A percentile compares a stretch with the other conserved stretches of the same genome.
phyloP scores from a whole-genome alignment of 805 yeast genomes.

The Cyberlindnera mississippiensis region DNA sequence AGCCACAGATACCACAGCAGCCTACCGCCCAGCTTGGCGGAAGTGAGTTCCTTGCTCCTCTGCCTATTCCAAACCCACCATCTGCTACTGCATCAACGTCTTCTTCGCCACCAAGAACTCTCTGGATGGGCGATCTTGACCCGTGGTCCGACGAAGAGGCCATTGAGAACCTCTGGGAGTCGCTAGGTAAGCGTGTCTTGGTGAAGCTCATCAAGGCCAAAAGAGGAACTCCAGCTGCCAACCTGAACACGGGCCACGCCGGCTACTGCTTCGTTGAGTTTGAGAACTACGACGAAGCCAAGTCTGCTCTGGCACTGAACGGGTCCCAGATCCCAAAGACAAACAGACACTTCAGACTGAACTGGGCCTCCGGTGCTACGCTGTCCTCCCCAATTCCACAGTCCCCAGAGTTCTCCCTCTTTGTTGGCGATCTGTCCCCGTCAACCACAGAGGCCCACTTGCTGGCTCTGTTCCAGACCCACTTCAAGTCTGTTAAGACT shows the following conservation, averaged over 20 bases:
- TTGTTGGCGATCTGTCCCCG: constrained; percentile 81
- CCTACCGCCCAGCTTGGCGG: constrained; percentile 25
- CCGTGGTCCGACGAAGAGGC: constrained; percentile 72
- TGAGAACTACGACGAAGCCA: constrained; percentile 63
- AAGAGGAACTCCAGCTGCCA: constrained; percentile 35
- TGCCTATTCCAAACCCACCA: constrained; percentile 50
- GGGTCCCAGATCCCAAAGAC: constrained; percentile 61
- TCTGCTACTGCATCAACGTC: constrained; percentile 41
- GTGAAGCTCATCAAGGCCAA: constrained; percentile 63
- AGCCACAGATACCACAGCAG: constrained; percentile 8
- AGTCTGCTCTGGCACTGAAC: constrained; percentile 60
- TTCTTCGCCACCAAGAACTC: constrained; percentile 56
- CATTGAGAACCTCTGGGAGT: constrained; percentile 55
- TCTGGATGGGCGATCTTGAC: constrained; percentile 89
- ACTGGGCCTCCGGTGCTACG: constrained; percentile 86
- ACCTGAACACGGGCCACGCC: constrained; percentile 37
- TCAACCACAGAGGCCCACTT: constrained; percentile 78
- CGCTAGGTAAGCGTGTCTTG: constrained; percentile 49
- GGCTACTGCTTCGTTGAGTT: constrained; percentile 83
- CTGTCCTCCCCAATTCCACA: constrained; percentile 65
- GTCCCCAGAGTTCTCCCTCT: constrained; percentile 71
- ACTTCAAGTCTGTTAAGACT: constrained; percentile 64
- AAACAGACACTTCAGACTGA: constrained; percentile 64
- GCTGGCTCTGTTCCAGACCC: constrained; percentile 64
- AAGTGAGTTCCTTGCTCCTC: constrained; percentile 24